These are phyloP conservation scores for Rostrohypoxylon terebratum DNA, from an alignment of 495 filamentous ascomycete genomes.

Conservation along the genomic window DNA sequence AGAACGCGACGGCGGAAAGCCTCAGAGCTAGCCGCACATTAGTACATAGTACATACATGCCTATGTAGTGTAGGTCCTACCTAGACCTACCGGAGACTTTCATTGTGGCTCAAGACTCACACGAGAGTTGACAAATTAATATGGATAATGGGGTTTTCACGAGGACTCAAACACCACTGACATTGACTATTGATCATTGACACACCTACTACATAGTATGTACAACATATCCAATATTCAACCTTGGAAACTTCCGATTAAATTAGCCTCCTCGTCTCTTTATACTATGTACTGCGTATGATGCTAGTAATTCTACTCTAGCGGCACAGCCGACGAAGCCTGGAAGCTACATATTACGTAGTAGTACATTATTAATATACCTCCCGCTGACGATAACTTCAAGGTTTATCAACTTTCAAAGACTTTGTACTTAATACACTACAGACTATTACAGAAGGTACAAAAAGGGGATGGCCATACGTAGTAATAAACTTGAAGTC, in stretches of 20 bases:
- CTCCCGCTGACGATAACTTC: no score
- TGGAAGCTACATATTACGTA: not conserved
- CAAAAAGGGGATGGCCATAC: slow-evolving; percentile 28
- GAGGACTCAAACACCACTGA: not conserved
- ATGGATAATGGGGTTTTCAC: slow-evolving; percentile 25
- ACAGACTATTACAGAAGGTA: not conserved
- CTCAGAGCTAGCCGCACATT: not conserved
- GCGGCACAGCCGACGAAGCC: slow-evolving; percentile 23
- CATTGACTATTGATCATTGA: slow-evolving; percentile 5
- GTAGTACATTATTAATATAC: no score
- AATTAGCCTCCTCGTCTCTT: slow-evolving; percentile 21
- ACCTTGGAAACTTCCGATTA: not conserved
- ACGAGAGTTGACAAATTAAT: slow-evolving; percentile 10
- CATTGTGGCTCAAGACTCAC: slow-evolving; percentile 3
- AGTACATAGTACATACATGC: no score
- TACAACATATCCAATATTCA: not conserved
- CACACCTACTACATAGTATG: not conserved
- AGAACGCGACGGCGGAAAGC: not conserved
- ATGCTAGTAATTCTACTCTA: slow-evolving; percentile 12
- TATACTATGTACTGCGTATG: no score
- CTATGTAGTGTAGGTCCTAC: no score
- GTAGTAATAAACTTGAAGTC: no score
- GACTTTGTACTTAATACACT: not conserved
- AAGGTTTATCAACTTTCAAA: no score
- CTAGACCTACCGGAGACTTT: slow-evolving; percentile 19